phyloP scores from a whole-genome alignment of 2,329 filamentous ascomycete genomes.

The Xylariaceae sp. region DNA sequence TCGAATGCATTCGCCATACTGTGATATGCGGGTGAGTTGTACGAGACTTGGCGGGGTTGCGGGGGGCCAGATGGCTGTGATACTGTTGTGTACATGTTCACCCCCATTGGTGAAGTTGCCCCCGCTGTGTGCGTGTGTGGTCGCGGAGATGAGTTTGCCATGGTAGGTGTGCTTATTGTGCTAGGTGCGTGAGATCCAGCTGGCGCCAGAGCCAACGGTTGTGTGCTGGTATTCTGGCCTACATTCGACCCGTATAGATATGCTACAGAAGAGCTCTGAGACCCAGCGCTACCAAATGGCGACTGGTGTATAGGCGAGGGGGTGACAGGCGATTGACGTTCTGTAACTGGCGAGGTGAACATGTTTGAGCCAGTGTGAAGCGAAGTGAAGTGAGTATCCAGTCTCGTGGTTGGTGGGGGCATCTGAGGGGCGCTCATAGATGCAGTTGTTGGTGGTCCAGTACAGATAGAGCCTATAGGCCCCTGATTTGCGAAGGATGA shows the following conservation, averaged over 20 bases:
- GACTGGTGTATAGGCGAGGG: slow-evolving; percentile 39
- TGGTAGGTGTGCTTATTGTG: slow-evolving; percentile 34
- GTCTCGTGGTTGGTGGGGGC: slow-evolving; percentile 38
- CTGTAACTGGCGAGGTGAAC: slow-evolving; percentile 32
- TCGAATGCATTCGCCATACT: slow-evolving; percentile 37
- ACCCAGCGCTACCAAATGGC: slow-evolving; percentile 32
- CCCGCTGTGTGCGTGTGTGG: slow-evolving; percentile 33
- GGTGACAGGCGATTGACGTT: slow-evolving; percentile 38
- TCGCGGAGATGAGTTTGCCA: slow-evolving; percentile 37
- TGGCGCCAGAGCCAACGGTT: slow-evolving; percentile 35
- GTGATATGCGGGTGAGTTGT: slow-evolving; percentile 37
- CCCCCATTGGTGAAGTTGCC: slow-evolving; percentile 38
- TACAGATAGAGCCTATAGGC: slow-evolving; percentile 34
- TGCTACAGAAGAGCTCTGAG: slow-evolving; percentile 33
- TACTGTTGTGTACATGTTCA: slow-evolving; percentile 39
- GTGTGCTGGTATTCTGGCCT: slow-evolving; percentile 31
- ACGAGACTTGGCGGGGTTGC: slow-evolving; percentile 36
- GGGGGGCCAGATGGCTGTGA: slow-evolving; percentile 36
- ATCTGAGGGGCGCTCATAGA: slow-evolving; percentile 37
- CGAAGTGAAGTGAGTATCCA: slow-evolving; percentile 39
- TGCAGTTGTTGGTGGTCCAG: slow-evolving; percentile 34
- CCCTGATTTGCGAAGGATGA: slow-evolving; percentile 31
- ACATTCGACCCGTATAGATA: slow-evolving; percentile 33
- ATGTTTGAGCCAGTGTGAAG: slow-evolving; percentile 33
- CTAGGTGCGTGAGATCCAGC: slow-evolving; percentile 34